A percentile compares a stretch with the other conserved stretches of the same genome.
Evolutionary conservation across 495 filamentous ascomycete species (phyloP).

Genomic region (Friedmanniomyces simplex): DNA sequence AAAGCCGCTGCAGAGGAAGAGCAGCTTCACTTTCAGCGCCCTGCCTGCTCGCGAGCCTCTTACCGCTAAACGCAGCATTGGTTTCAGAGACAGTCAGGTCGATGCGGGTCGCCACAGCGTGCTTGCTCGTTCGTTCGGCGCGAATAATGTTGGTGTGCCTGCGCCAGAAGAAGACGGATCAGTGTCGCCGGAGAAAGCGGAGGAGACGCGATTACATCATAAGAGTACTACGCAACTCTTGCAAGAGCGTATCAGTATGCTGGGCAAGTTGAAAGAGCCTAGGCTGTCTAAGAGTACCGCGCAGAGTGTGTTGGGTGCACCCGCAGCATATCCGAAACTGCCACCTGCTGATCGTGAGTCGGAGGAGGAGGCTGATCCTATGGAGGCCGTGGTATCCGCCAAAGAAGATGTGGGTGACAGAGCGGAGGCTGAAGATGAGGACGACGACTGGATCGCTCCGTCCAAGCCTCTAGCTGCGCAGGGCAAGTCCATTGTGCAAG

Average conservation of each 20-base stretch:
- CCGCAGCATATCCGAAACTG: conserved; percentile 48
- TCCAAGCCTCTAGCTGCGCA: conserved; percentile 20
- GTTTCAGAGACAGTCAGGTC: conserved; percentile 65
- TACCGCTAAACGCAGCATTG: conserved; percentile 65
- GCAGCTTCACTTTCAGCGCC: conserved; percentile 85
- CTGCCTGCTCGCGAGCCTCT: conserved; percentile 85
- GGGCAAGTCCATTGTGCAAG: conserved; percentile 16
- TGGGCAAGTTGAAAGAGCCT: conserved; percentile 68
- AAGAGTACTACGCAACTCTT: conserved; percentile 86
- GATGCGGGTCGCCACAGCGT: conserved; percentile 42
- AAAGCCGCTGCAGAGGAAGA: conserved; percentile 65
- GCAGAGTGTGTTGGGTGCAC: conserved; percentile 34
- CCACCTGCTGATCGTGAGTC: conserved; percentile 19
- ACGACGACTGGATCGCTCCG: conserved; percentile 72
- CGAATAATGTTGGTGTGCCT: conserved; percentile 42
- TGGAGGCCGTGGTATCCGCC: not conserved
- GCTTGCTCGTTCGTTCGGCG: conserved; percentile 28
- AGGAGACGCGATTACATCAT: conserved; percentile 53
- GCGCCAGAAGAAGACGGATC: conserved; percentile 40
- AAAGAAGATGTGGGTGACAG: not conserved
- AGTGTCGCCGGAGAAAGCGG: conserved; percentile 44
- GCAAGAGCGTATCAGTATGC: conserved; percentile 86
- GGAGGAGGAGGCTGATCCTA: conserved; percentile 4
- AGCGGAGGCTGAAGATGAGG: conserved; percentile 38
- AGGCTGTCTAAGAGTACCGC: conserved; percentile 63